Conservation (phyloP, 805 yeast species). For the Isabelozyma heimii region DNA sequence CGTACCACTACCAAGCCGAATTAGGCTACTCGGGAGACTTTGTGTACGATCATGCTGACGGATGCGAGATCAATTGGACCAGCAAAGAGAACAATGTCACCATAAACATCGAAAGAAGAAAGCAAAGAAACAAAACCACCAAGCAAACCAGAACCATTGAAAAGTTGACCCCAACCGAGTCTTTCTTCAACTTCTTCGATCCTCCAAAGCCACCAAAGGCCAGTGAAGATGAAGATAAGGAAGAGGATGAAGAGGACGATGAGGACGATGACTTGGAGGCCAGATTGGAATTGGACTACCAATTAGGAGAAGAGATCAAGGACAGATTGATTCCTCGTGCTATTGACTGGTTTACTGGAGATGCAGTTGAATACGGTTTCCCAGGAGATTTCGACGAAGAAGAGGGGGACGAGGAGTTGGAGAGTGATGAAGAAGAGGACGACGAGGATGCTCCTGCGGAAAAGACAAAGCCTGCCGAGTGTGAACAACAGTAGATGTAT, state of each 20-base stretch:
- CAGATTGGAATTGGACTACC: slow-evolving; percentile 87
- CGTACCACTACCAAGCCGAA: slow-evolving; percentile 91
- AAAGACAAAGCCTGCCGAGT: slow-evolving; percentile 71
- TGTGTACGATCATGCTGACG: slow-evolving; percentile 96
- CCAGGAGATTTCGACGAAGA: slow-evolving; percentile 62
- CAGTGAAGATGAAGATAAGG: slow-evolving; percentile 45
- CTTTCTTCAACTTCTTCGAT: slow-evolving; percentile 92
- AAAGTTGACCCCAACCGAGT: slow-evolving; percentile 89
- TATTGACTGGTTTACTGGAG: slow-evolving; percentile 97
- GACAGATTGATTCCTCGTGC: slow-evolving; percentile 96
- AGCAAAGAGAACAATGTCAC: slow-evolving; percentile 81
- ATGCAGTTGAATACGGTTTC: slow-evolving; percentile 74
- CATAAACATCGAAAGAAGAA: slow-evolving; percentile 84
- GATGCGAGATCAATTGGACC: slow-evolving; percentile 80
- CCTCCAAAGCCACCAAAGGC: slow-evolving; percentile 77
- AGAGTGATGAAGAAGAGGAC: slow-evolving; percentile 60
- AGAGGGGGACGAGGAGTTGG: slow-evolving; percentile 57
- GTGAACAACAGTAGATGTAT: slow-evolving; percentile 76
- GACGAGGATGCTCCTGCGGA: slow-evolving; percentile 55
- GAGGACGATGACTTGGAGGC: slow-evolving; percentile 76
- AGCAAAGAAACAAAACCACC: slow-evolving; percentile 95
- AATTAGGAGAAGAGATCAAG: slow-evolving; percentile 93
- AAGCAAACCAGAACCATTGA: slow-evolving; percentile 95
- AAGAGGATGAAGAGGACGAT: slow-evolving; percentile 44
- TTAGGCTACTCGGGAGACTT: slow-evolving; percentile 94